Base-by-base conservation (phyloP, 208 protist genomes). In the Balamuthia mandrillaris region DNA sequence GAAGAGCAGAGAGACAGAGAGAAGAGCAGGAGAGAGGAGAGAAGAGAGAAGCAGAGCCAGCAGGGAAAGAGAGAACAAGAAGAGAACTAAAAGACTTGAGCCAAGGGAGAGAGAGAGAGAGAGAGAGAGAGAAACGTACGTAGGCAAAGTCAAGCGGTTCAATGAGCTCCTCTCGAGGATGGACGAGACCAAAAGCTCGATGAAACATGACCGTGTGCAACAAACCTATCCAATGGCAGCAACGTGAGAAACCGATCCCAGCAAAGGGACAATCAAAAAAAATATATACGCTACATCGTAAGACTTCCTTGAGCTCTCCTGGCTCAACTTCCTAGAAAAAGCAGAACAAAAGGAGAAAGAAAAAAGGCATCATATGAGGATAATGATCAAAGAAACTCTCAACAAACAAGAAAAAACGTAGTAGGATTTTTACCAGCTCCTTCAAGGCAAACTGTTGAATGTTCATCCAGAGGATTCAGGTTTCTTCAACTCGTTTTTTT, bases 361-460 rank as follows among this genome's bases (percentile, higher is more conserved):
- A n/a, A n/a, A n/a, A n/a, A n/a, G n/a, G n/a, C n/a, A 54, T 54
- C 21, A 14, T 14, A 24, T 54, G 16, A 54, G 18, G 16, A 54
- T 24, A 54, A 54, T 24, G 47, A 54, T 54, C 21, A 54, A 24
- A 18, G 14, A 14, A 54, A 24, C 16, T 54, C 16, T 54, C 47
- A 24, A 35, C 66, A 45, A 39, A 77, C 66, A 77, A 14, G 24
- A 27, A 4, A 77, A 54, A 29, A 77, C 42, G 24, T 77, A 39
- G 29, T 35, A 5, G 54, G 66, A 54, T 77, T 39, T 18, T 54
- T 77, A 24, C 42, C 12, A 77, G 16, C n/a, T 77, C 41, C 21
- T 77, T 77, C 7, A 77, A 56, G 66, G 42, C 24, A 54, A 77
- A 77, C 29, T 77, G 66, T 31, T 77, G 66, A 0, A 77, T 33